Base-by-base conservation (phyloP, 2,329 filamentous ascomycete species). In the Eurotiales sp. region DNA sequence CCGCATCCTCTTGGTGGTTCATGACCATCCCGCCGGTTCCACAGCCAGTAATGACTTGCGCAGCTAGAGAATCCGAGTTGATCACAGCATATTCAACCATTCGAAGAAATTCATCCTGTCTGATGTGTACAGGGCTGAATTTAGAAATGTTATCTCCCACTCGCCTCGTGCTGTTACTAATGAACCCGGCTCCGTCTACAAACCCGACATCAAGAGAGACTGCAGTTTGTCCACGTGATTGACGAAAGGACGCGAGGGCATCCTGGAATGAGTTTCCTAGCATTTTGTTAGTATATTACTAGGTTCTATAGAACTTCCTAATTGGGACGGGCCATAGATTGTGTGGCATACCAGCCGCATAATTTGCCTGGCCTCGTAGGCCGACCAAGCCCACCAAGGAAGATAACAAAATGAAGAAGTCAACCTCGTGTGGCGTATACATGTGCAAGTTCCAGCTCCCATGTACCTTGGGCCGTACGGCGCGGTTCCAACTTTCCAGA, bases 311-410 rank as follows among this genome's bases (percentile, higher is more conserved):
- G n/a, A n/a, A n/a, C n/a, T n/a, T n/a, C n/a, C n/a, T n/a, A n/a
- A n/a, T n/a, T n/a, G n/a, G n/a, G n/a, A n/a, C n/a, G n/a, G n/a
- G n/a, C n/a, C 25, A 27, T 27, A 27, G 25, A 27, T 27, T 27
- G 25, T 27, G 10, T 42, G 39, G 17, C n/a, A 42, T 14, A 14
- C 59, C 70, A 3, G 70, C 69, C 2, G 66, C 61, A 52, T 75
- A 75, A 53, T 74, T 76, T 8, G 75, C 65, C 48, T 79, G 66
- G 4, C 72, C 69, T 4, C 67, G 57, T 45, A 74, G 75, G 3
- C 77, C 77, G 6, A 74, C 60, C 11, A 79, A 59, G 1, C 70
- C 69, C 29, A 70, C 66, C 1, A 67, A 56, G 2, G 72, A 74
- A 1, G 70, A 72, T 1, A 74, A 59, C 54, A 71, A 63, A 42